Base-by-base conservation (phyloP, 1,284 basidiomycete species). In the Moesziomyces sp. region DNA sequence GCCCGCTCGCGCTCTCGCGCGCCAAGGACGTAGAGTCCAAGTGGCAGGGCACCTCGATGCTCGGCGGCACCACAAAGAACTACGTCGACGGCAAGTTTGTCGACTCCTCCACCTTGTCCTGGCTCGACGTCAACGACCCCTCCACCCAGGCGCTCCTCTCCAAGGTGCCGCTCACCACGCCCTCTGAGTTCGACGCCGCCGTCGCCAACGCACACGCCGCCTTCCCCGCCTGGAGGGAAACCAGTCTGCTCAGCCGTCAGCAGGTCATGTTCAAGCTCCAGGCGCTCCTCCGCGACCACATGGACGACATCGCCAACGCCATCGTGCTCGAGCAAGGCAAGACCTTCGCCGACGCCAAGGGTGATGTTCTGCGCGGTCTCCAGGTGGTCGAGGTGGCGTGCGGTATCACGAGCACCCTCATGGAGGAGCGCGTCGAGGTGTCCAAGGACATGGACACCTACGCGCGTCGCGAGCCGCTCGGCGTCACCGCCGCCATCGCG, bases 371-470 rank as follows among this genome's bases (percentile, higher is more conserved):
- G 13, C 92, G 96, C 46, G 95, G 95, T 52, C 87, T 98, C 43
- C 93, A 97, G 85, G 96, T 99, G 9, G 94, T 97, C 28, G 96
- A 99, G 84, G 90, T 90, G 14, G 92, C 94, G 23, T 89, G 90
- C 53, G 91, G 90, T 33, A 91, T 94, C 75, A 93, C 96, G 0
- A 90, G 90, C 0, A 91, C 90, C 14, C 85, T 98, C 23, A 87
- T 97, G 52, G 95, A 93, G 3, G 92, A 97, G 73, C 93, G 94
- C 82, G 86, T 97, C 56, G 96, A 98, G 88, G 92, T 92, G 88
- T 52, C 92, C 85, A 94, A 91, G 85, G 94, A 97, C 83, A 99
- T 98, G 96, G 96, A 98, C 84, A 98, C 96, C 10, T 91, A 92
- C 66, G 91, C 91, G 23, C 88, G 93, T 47, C 89, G 89, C 67